phyloP scores from a whole-genome alignment of 1,284 basidiomycete species.

The Grifola frondosa region DNA sequence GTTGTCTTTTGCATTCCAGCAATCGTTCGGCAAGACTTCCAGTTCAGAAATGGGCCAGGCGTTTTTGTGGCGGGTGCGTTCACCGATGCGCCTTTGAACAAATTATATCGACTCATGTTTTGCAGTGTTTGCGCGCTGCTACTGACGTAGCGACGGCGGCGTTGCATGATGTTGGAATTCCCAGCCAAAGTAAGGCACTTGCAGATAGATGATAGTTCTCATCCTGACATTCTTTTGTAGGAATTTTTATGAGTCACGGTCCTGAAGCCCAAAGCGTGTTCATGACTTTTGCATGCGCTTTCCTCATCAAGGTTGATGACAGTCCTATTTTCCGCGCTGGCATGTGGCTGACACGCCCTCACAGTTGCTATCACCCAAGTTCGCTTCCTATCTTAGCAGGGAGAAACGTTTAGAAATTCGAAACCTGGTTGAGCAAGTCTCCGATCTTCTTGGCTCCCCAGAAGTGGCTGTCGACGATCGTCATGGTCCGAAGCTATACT shows the following conservation, averaged over 20 bases:
- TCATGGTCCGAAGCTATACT: slow-evolving; percentile 73
- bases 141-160: slow-evolving; percentile 65
- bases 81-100: background rate
- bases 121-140: slow-evolving; percentile 58
- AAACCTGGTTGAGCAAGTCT: slow-evolving; percentile 57
- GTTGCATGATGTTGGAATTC: slow-evolving; percentile 56
- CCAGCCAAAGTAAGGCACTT: slow-evolving; percentile 49
- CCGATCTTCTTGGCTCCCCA: slow-evolving; percentile 61
- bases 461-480: slow-evolving; percentile 73
- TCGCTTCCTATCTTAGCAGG: slow-evolving; percentile 52
- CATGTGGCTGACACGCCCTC: background rate
- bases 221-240: slow-evolving; percentile 29
- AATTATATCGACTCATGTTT: background rate
- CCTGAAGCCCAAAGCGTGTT: slow-evolving; percentile 84
- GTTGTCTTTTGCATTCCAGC: slow-evolving; percentile 75
- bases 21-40: slow-evolving; percentile 60
- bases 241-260: slow-evolving; percentile 67
- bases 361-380: slow-evolving; percentile 73
- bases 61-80: slow-evolving; percentile 64
- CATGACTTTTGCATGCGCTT: slow-evolving; percentile 81
- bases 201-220: slow-evolving; percentile 1
- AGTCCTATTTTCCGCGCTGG: too few relatives aligned
- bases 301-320: slow-evolving; percentile 67
- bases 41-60: slow-evolving; percentile 50
- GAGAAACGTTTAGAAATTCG: slow-evolving; percentile 63